Conservation (phyloP, 2,329 filamentous ascomycete genomes). For the Eutypa lata region DNA sequence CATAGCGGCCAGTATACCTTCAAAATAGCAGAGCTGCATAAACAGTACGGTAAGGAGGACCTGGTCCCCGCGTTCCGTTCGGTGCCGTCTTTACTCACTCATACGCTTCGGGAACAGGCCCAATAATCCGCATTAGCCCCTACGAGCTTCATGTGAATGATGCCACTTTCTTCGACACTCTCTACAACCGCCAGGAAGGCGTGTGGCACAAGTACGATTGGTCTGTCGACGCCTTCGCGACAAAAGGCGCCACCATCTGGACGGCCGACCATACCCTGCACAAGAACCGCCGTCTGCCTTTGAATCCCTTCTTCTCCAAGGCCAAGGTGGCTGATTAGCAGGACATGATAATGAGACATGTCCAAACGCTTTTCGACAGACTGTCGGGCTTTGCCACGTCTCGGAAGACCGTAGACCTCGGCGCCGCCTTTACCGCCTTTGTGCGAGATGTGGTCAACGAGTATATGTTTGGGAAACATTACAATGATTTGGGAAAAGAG, state of each 20-base stretch:
- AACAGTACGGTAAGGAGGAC: constrained; percentile 18
- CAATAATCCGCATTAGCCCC: constrained; percentile 15
- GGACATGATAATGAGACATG: constrained; percentile 7
- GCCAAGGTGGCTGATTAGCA: constrained; percentile 10
- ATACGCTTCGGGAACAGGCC: constrained; percentile 4
- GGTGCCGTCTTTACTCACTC: neutral
- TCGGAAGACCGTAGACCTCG: constrained; percentile 8
- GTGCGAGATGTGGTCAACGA: constrained; percentile 9
- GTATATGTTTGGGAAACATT: constrained; percentile 12
- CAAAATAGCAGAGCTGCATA: constrained; percentile 20
- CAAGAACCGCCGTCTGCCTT: constrained; percentile 13
- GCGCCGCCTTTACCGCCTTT: constrained; percentile 11
- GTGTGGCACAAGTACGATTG: constrained; percentile 14
- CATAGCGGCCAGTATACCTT: constrained; percentile 19
- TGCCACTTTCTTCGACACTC: constrained; percentile 9
- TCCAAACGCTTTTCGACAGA: constrained; percentile 5
- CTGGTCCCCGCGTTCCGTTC: neutral
- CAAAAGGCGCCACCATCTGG: constrained; percentile 9
- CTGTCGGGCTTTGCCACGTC: constrained; percentile 4
- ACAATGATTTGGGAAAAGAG: constrained; percentile 9
- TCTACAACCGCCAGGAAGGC: constrained; percentile 13
- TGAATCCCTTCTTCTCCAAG: constrained; percentile 20
- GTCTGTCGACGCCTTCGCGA: constrained; percentile 8
- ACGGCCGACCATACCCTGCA: constrained; percentile 13
- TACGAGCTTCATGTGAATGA: constrained; percentile 16